A percentile compares a stretch with the other conserved stretches of the same genome.
Evolutionary conservation across 352 stramenopile species (phyloP).

Genomic region (Pythium monospermum): DNA sequence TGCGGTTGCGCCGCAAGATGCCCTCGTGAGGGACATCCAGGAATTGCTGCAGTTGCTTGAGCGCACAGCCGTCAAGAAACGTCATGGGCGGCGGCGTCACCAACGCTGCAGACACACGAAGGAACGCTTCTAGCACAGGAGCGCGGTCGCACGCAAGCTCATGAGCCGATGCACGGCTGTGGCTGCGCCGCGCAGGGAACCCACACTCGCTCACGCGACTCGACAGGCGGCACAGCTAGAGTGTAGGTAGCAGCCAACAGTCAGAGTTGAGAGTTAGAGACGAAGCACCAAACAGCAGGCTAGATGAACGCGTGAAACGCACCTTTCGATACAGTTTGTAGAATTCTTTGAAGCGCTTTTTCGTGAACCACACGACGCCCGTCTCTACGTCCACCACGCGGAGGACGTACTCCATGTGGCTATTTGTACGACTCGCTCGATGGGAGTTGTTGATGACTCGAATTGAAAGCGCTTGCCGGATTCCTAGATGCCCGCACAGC

Average conservation of each 20-base stretch:
- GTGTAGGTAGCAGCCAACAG: background rate
- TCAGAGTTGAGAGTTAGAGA: background rate
- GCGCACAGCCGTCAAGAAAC: conserved; percentile 61
- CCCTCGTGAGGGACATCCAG: conserved; percentile 67
- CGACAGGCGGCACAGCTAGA: conserved; percentile 66
- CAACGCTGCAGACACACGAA: conserved; percentile 60
- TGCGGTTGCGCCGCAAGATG: conserved; percentile 70
- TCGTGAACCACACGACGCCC: conserved; percentile 80
- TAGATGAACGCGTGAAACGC: background rate
- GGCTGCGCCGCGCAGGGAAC: conserved; percentile 61
- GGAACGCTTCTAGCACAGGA: conserved; percentile 72
- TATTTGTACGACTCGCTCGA: conserved; percentile 37
- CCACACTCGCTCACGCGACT: conserved; percentile 54
- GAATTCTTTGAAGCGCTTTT: conserved; percentile 76
- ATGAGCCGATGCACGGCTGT: conserved; percentile 47
- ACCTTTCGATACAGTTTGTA: conserved; percentile 84
- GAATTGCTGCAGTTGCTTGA: conserved; percentile 82
- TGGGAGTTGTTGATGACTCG: conserved; percentile 70
- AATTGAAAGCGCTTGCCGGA: conserved; percentile 76
- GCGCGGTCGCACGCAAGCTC: conserved; percentile 64
- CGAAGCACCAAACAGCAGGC: background rate
- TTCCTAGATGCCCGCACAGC: too few relatives aligned
- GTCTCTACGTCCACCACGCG: conserved; percentile 82
- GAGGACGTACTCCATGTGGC: conserved; percentile 84
- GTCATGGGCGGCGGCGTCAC: conserved; percentile 73